A percentile compares a stretch with the other conserved stretches of the same genome.
These are phyloP conservation scores for Fomitiporia mediterranea DNA, from an alignment of 1,284 basidiomycete species.

Conservation along the genomic window DNA sequence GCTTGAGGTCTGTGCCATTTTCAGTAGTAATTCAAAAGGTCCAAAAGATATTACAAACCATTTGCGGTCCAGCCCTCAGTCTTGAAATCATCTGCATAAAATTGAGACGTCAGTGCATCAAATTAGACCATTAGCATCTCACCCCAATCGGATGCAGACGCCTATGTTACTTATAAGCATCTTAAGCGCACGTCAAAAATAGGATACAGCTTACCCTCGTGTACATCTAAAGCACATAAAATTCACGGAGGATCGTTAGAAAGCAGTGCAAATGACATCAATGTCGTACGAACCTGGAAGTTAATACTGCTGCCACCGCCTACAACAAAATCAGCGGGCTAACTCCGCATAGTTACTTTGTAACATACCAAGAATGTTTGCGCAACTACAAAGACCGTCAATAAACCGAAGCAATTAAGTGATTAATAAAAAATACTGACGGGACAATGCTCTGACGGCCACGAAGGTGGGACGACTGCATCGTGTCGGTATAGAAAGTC, in stretches of 20 bases:
- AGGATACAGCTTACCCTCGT: slow-evolving; percentile 42
- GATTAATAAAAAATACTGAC: slow-evolving; percentile 33
- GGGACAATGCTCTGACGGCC: slow-evolving; percentile 65
- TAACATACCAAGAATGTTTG: slow-evolving; percentile 56
- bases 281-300: no score
- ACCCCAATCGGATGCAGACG: slow-evolving; percentile 70
- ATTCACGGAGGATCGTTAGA: no score
- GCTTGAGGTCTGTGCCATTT: slow-evolving; percentile 60
- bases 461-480: slow-evolving; percentile 52
- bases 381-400: slow-evolving; percentile 43
- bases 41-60: slow-evolving; percentile 34
- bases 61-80: slow-evolving; percentile 61
- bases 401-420: slow-evolving; percentile 6
- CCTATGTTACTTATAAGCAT: slow-evolving; percentile 30
- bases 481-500: slow-evolving; percentile 62
- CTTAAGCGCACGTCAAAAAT: slow-evolving; percentile 7
- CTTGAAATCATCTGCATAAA: slow-evolving; percentile 71
- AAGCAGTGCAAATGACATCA: no score
- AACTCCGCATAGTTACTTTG: slow-evolving; percentile 3
- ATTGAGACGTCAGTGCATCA: not conserved
- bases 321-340: slow-evolving; percentile 22
- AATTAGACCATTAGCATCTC: slow-evolving; percentile 22
- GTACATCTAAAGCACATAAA: no score
- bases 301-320: slow-evolving; percentile 62
- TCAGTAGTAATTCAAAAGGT: not conserved